Conservation (phyloP, 768 basidiomycete genomes). For the Punctularia strigosozonata region DNA sequence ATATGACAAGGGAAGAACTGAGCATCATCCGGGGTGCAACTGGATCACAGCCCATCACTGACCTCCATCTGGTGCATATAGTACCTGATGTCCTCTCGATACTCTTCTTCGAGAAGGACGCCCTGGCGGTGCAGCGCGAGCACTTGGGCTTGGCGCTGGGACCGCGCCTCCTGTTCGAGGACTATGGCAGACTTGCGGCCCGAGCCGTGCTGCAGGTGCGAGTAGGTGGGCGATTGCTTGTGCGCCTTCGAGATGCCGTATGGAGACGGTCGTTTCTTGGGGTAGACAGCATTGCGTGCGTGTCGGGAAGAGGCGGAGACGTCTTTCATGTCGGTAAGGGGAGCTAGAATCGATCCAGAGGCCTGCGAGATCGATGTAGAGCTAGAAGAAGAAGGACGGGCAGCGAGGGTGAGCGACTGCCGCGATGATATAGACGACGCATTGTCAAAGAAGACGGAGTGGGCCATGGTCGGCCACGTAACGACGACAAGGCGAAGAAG, state of each 20-base stretch:
- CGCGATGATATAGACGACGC: neutral
- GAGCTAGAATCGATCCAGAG: slow-evolving; percentile 24
- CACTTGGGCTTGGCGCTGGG: slow-evolving; percentile 59
- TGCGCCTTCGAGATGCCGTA: slow-evolving; percentile 62
- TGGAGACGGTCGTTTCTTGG: slow-evolving; percentile 79
- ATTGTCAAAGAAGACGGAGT: slow-evolving; percentile 4
- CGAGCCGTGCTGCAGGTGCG: slow-evolving; percentile 37
- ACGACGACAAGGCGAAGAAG: neutral
- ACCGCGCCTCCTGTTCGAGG: slow-evolving; percentile 45
- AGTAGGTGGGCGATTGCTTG: slow-evolving; percentile 31
- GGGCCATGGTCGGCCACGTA: no score
- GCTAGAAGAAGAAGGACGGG: slow-evolving; percentile 7
- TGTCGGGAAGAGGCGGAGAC: slow-evolving; percentile 47
- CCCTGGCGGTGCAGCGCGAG: slow-evolving; percentile 60
- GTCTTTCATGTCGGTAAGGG: slow-evolving; percentile 62
- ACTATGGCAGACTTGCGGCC: slow-evolving; percentile 51
- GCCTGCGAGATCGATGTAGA: slow-evolving; percentile 28
- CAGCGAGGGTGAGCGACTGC: slow-evolving; percentile 2
- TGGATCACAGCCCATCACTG: slow-evolving; percentile 21
- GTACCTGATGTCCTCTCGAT: slow-evolving; percentile 79
- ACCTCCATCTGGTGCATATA: slow-evolving; percentile 99
- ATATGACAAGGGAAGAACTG: slow-evolving; percentile 9
- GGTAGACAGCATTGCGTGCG: slow-evolving; percentile 59
- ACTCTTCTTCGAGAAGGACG: slow-evolving; percentile 86
- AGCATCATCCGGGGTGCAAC: slow-evolving; percentile 4